Percentiles rank a stretch among this genome's conserved stretches.
phyloP scores from a whole-genome alignment of 129 eudicot genomes.

The Helianthus tuberosus region DNA sequence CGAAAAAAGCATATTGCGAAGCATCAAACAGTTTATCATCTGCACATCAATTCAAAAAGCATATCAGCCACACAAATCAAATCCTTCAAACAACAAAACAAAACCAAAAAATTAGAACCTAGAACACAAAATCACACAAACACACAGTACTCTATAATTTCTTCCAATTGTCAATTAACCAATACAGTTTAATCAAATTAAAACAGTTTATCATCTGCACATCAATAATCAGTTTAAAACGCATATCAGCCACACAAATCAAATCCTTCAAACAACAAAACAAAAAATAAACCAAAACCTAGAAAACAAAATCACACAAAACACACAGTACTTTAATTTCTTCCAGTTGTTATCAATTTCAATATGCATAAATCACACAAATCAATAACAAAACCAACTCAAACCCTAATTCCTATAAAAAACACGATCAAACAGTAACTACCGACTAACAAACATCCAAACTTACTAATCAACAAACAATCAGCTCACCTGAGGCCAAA shows the following conservation, averaged over 20 bases:
- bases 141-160: not conserved
- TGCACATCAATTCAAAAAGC: slow-evolving; percentile 30
- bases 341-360: not conserved
- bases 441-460: not conserved
- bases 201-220: slow-evolving; percentile 59
- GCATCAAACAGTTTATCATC: slow-evolving; percentile 70
- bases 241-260: slow-evolving; percentile 1
- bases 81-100: slow-evolving; percentile 5
- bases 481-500: slow-evolving; percentile 18
- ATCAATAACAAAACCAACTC: not conserved
- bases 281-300: not conserved
- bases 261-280: slow-evolving; percentile 12
- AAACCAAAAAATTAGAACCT: not conserved
- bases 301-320: too few relatives aligned
- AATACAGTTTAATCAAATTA: not conserved
- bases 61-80: slow-evolving; percentile 17
- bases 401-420: slow-evolving; percentile 8
- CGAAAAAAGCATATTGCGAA: slow-evolving; percentile 79
- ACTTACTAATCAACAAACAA: not conserved
- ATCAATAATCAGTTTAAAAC: not conserved
- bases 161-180: slow-evolving; percentile 6
- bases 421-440: slow-evolving; percentile 13
- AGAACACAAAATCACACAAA: not conserved
- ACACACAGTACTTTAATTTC: too few relatives aligned
- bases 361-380: slow-evolving; percentile 13